Conservation (phyloP, 140 eudicot species). For the Ambrosia hybrid region DNA sequence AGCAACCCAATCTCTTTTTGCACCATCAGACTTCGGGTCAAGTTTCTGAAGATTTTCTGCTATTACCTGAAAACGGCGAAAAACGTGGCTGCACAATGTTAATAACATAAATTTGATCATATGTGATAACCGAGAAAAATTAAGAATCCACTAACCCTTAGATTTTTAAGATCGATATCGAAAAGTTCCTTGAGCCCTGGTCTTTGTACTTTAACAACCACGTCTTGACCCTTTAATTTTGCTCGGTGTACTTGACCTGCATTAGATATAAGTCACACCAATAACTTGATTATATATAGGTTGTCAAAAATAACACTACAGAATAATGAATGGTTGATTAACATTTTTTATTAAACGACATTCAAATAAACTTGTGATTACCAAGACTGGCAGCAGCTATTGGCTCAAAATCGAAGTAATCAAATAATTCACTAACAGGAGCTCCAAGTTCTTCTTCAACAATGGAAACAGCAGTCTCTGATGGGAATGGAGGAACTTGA, state of each 20-base stretch:
- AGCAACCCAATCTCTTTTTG: slow-evolving; percentile 99
- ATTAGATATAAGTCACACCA: slow-evolving; percentile 21
- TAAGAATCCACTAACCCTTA: slow-evolving; percentile 52
- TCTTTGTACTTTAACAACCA: slow-evolving; percentile 92
- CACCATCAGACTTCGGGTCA: slow-evolving; percentile 99
- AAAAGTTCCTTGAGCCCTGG: slow-evolving; percentile 95
- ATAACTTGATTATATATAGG: slow-evolving; percentile 7
- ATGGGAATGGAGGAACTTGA: slow-evolving; percentile 99
- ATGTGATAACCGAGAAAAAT: background rate
- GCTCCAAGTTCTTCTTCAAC: slow-evolving; percentile 93
- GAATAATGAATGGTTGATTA: slow-evolving; percentile 12
- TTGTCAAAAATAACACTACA: slow-evolving; percentile 10
- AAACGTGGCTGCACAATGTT: slow-evolving; percentile 9
- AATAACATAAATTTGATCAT: background rate
- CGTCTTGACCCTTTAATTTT: slow-evolving; percentile 71
- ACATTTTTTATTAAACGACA: slow-evolving; percentile 9
- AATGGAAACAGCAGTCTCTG: slow-evolving; percentile 79
- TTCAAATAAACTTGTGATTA: slow-evolving; percentile 28
- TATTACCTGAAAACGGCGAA: slow-evolving; percentile 53
- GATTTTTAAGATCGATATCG: slow-evolving; percentile 89
- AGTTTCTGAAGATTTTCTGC: slow-evolving; percentile 94
- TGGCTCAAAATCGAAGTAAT: slow-evolving; percentile 81
- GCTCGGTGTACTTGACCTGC: slow-evolving; percentile 99
- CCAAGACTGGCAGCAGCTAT: slow-evolving; percentile 99
- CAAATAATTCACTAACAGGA: slow-evolving; percentile 67